Base-by-base conservation (phyloP, 1,284 basidiomycete species). In the Wolfiporia cocos region DNA sequence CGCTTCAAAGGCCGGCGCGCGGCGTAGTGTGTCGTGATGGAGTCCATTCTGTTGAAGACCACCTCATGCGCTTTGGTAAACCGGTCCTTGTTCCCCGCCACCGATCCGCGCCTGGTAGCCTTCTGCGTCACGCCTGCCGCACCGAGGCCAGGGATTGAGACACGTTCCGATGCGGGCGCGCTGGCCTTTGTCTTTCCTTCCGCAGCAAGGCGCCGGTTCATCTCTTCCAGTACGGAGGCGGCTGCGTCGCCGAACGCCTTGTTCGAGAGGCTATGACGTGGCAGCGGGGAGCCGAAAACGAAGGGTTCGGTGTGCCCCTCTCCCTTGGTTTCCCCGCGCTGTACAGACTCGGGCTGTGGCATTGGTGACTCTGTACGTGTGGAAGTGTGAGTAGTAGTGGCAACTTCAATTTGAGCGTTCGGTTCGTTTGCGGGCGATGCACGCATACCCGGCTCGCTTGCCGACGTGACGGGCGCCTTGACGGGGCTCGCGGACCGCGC, bases 31-130 rank as follows among this genome's bases (percentile, higher is more conserved):
- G 55, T 69, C 18, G 76, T 69, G 51, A 89, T 87, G 3, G 84
- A 79, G 50, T 86, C 80, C 86, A 89, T 89, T 68, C 78, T 81
- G 41, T 63, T 64, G 54, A 88, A 88, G 43, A 74, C 71, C 29
- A 71, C 67, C 42, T 80, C 71, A 53, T 89, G 86, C 26, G 67
- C 57, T 50, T 70, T 71, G 18, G 79, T 70, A 54, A 87, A 89
- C 49, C 74, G 69, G 43, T 59, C 62, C 11, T 29, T 34, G 18
- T 28, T 44, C 15, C 41, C 37, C 26, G 41, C 24, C 34, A n/a
- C n/a, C n/a, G n/a, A n/a, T n/a, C n/a, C n/a, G n/a, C n/a, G n/a
- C n/a, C n/a, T n/a, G n/a, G n/a, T n/a, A n/a, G n/a, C n/a, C n/a
- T n/a, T n/a, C n/a, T n/a, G n/a, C 28, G 35, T 42, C 17, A 37